Percentiles rank a stretch among this genome's conserved stretches.
phyloP scores from a whole-genome alignment of 306 rosid genomes.

The Cucurbita maxima region DNA sequence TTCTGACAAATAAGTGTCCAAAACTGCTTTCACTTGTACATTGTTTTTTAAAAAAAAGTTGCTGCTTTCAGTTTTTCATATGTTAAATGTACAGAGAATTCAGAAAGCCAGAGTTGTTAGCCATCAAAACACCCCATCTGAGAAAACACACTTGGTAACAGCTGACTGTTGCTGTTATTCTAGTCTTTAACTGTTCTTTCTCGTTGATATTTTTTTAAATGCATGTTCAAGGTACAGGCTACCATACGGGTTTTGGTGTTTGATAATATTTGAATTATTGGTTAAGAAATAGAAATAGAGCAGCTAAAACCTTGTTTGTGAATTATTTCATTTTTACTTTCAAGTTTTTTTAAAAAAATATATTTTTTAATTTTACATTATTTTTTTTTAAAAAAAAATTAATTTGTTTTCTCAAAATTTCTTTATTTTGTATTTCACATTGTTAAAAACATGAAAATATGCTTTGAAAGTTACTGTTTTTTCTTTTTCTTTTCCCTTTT shows the following conservation, averaged over 20 bases:
- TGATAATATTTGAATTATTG: neutral
- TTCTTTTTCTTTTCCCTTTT: too few species aligned
- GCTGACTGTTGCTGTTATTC: neutral
- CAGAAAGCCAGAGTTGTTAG: neutral
- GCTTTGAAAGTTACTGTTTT: neutral
- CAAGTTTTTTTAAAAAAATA: too few species aligned
- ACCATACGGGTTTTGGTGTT: neutral
- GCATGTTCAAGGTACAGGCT: neutral
- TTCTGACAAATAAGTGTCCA: too few species aligned
- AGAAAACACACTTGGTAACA: neutral
- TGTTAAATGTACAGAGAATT: neutral
- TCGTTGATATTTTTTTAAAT: neutral
- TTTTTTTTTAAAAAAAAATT: neutral
- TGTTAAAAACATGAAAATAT: neutral
- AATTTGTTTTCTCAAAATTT: neutral
- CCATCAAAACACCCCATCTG: neutral
- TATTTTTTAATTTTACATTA: neutral
- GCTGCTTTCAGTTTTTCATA: neutral
- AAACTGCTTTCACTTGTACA: neutral
- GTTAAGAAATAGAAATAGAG: neutral
- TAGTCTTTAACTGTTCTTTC: neutral
- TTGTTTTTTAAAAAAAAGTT: neutral
- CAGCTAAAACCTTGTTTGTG: neutral
- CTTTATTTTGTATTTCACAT: neutral
- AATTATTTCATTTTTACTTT: neutral